These are phyloP conservation scores for Trichophyton equinum DNA, from an alignment of 2,329 filamentous ascomycete species.

Conservation along the genomic window DNA sequence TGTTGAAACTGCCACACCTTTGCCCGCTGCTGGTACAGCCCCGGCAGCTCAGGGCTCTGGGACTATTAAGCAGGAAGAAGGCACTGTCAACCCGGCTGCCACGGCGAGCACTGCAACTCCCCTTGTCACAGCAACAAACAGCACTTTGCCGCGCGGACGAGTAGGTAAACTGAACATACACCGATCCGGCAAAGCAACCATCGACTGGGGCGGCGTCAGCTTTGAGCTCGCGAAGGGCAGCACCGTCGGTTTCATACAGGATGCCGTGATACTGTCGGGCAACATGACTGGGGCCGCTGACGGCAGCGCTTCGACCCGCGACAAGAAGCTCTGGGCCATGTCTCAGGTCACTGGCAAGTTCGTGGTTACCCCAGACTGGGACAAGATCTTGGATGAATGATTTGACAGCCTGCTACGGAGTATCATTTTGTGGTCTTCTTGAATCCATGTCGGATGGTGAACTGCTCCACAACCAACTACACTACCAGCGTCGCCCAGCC, in stretches of 20 bases:
- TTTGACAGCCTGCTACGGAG: background rate
- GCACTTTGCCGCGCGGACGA: conserved; percentile 39
- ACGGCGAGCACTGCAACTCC: conserved; percentile 14
- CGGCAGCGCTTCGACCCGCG: conserved; percentile 9
- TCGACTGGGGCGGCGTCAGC: conserved; percentile 51
- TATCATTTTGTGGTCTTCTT: too few species aligned
- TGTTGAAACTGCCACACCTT: background rate
- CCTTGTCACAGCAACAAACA: conserved; percentile 30
- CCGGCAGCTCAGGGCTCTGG: background rate
- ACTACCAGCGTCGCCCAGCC: background rate
- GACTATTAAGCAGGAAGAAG: conserved; percentile 11
- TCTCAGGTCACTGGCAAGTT: conserved; percentile 54
- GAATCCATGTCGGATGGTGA: too few species aligned
- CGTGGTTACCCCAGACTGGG: conserved; percentile 50
- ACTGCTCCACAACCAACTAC: too few species aligned
- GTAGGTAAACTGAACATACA: conserved; percentile 52
- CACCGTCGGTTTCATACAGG: conserved; percentile 47
- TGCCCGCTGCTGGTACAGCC: background rate
- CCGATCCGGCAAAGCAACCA: conserved; percentile 47
- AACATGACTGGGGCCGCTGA: conserved; percentile 17
- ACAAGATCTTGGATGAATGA: conserved; percentile 32
- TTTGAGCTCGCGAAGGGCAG: conserved; percentile 47
- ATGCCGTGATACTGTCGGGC: conserved; percentile 38
- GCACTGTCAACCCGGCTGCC: background rate
- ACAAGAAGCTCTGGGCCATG: conserved; percentile 42